Conservation (phyloP, 805 yeast genomes). For the Clavispora santaluciae region DNA sequence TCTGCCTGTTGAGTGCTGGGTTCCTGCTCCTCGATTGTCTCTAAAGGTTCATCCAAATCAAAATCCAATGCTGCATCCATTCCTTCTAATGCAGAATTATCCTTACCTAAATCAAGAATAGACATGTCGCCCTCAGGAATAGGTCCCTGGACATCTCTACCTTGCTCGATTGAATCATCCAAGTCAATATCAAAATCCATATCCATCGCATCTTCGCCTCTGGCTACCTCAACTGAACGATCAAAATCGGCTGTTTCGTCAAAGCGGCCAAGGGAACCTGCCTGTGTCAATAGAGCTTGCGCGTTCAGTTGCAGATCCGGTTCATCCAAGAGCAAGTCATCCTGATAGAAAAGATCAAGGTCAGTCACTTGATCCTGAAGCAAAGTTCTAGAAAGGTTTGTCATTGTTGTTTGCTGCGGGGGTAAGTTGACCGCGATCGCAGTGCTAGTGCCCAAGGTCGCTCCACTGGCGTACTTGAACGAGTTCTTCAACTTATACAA, state of each 20-base stretch:
- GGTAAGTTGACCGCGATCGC: constrained; percentile 52
- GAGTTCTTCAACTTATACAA: constrained; percentile 65
- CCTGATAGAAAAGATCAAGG: constrained; percentile 65
- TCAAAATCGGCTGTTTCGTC: constrained; percentile 41
- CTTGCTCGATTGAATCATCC: constrained; percentile 49
- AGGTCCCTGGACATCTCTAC: constrained; percentile 36
- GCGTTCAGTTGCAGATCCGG: constrained; percentile 2
- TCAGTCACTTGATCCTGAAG: constrained; percentile 77
- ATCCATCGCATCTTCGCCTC: constrained; percentile 49
- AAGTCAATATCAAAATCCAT: constrained; percentile 42
- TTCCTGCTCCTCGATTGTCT: constrained; percentile 22
- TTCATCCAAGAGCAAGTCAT: constrained; percentile 41
- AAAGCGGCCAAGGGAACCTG: constrained; percentile 22
- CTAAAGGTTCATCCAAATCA: constrained; percentile 38
- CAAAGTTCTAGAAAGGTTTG: constrained; percentile 55
- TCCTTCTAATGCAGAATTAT: not conserved
- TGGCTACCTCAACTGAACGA: constrained; percentile 63
- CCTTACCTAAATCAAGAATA: constrained; percentile 8
- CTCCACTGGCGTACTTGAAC: constrained; percentile 43
- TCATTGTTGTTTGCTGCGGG: constrained; percentile 54
- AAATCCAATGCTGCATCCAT: constrained; percentile 9
- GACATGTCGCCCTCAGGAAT: constrained; percentile 16
- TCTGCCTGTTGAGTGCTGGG: constrained; percentile 6
- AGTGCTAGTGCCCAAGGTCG: constrained; percentile 19
- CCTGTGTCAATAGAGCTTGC: constrained; percentile 6